These are phyloP conservation scores for Toxoplasma gondii DNA, from an alignment of 169 alveolate species.

Conservation along the genomic window DNA sequence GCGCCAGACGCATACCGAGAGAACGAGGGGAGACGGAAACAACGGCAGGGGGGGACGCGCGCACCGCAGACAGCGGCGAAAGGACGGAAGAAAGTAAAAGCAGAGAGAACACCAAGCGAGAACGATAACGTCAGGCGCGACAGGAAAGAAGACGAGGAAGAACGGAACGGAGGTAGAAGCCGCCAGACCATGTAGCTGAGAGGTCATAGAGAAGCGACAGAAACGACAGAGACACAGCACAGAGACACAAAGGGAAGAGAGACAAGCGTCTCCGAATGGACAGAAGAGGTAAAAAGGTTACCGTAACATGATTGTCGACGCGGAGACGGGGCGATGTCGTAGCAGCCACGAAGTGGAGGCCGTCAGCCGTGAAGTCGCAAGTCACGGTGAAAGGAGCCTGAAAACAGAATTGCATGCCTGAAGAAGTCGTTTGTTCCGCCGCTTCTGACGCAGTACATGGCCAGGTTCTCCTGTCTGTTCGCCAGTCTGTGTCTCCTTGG, in stretches of 20 bases:
- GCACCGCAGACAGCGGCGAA: not conserved
- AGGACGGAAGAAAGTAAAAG: not conserved
- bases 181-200: not conserved
- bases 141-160: not conserved
- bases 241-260: not conserved
- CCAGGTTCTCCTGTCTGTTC: no score
- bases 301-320: constrained; percentile 42
- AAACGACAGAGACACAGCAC: not conserved
- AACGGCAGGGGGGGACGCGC: not conserved
- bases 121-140: not conserved
- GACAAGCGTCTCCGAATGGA: not conserved
- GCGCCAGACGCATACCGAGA: not conserved
- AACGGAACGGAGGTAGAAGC: not conserved
- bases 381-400: constrained; percentile 14
- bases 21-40: not conserved
- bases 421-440: no score
- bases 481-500: no score
- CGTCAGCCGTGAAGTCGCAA: constrained; percentile 48
- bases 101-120: not conserved
- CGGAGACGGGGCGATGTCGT: constrained; percentile 58
- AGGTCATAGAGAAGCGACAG: not conserved
- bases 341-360: constrained; percentile 31
- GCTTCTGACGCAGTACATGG: no score
- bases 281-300: not conserved
- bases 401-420: not conserved